Percentiles rank a stretch among this genome's conserved stretches.
phyloP scores from a whole-genome alignment of 2,329 filamentous ascomycete genomes.

The Mollisia scopiformis region DNA sequence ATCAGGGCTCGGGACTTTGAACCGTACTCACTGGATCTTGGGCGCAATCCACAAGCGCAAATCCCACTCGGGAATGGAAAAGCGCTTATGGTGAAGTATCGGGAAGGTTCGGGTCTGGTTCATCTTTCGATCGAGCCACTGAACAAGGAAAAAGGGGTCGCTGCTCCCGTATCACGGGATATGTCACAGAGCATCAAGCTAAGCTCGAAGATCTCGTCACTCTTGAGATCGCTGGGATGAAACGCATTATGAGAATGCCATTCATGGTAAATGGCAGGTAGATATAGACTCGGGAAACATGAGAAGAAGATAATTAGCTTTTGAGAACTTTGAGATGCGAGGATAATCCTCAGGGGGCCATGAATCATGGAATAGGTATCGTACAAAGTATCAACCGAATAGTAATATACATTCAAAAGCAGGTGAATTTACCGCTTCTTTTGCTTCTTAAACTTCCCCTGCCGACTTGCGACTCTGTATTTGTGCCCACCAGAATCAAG shows the following conservation, averaged over 20 bases:
- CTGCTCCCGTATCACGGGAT: background rate
- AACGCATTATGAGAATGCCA: too few relatives aligned
- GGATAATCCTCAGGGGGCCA: too few relatives aligned
- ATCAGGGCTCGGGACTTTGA: background rate
- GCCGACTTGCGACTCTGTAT: background rate
- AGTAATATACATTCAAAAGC: background rate
- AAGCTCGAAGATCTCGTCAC: background rate
- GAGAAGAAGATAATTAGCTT: too few relatives aligned
- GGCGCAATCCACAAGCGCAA: background rate
- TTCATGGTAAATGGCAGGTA: too few relatives aligned
- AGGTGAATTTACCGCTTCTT: background rate
- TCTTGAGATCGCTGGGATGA: background rate
- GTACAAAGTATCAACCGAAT: background rate
- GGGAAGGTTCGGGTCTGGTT: background rate
- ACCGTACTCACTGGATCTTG: background rate
- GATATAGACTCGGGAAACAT: too few relatives aligned
- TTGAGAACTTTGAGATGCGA: too few relatives aligned
- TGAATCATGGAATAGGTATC: background rate
- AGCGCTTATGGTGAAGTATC: background rate
- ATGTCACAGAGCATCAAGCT: background rate
- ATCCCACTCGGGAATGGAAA: background rate
- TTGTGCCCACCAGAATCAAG: background rate
- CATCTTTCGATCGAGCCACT: background rate
- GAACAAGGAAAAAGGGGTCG: background rate
- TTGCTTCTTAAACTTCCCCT: background rate